Evolutionary conservation across 805 yeast species (phyloP).

Genomic region (Isabelozyma heimii): DNA sequence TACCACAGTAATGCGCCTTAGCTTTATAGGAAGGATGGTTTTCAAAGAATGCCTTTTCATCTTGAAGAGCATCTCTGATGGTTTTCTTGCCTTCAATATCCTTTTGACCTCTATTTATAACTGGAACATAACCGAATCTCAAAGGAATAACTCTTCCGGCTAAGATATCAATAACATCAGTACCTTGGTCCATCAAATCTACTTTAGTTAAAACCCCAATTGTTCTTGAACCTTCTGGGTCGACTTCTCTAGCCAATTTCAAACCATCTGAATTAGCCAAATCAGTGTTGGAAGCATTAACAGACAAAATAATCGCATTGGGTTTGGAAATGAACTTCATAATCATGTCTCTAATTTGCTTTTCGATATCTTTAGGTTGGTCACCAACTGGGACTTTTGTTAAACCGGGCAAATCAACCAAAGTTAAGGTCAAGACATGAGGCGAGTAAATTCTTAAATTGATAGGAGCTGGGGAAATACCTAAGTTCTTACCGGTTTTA

Average conservation of each 20-base stretch:
- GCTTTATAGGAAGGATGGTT: constrained; percentile 87
- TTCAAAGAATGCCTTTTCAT: constrained; percentile 81
- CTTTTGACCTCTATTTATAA: constrained; percentile 94
- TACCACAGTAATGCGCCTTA: constrained; percentile 95
- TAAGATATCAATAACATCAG: constrained; percentile 92
- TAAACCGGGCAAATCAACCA: constrained; percentile 95
- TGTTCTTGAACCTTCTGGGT: constrained; percentile 93
- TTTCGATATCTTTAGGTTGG: constrained; percentile 96
- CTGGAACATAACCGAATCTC: constrained; percentile 95
- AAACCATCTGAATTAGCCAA: constrained; percentile 96
- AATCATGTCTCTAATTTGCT: constrained; percentile 88
- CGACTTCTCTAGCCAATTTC: constrained; percentile 95
- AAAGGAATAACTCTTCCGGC: constrained; percentile 95
- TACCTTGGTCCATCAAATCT: constrained; percentile 97
- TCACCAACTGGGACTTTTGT: constrained; percentile 99
- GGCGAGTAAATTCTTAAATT: constrained; percentile 92
- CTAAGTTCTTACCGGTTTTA: constrained; percentile 75
- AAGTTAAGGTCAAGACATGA: constrained; percentile 86
- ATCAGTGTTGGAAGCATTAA: constrained; percentile 95
- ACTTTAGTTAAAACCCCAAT: constrained; percentile 96
- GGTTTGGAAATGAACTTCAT: constrained; percentile 93
- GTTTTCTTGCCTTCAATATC: constrained; percentile 89
- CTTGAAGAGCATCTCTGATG: constrained; percentile 79
- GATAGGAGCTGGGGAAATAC: constrained; percentile 90
- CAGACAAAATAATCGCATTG: constrained; percentile 90